phyloP scores from a whole-genome alignment of 805 yeast genomes.

The Wickerhamomyces strasburgensis region DNA sequence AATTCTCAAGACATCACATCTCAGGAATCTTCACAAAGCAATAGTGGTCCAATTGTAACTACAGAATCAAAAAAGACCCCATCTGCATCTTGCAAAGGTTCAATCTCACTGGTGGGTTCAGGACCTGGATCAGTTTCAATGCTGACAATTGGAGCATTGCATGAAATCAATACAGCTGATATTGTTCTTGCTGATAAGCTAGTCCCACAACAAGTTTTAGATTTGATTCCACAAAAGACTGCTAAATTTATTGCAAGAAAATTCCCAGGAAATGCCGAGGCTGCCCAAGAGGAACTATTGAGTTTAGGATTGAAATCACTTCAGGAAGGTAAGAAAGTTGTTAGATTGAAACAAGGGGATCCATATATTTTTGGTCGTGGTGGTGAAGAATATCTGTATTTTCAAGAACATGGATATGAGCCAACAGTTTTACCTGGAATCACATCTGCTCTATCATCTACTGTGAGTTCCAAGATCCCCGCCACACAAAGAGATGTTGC shows the following conservation, averaged over 20 bases:
- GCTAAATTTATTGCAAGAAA: constrained; percentile 83
- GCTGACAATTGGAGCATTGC: constrained; percentile 79
- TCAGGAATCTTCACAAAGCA: too few relatives aligned
- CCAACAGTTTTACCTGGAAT: constrained; percentile 84
- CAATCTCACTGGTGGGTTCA: constrained; percentile 81
- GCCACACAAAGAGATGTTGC: constrained; percentile 90
- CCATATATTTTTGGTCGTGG: constrained; percentile 97
- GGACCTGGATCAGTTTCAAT: constrained; percentile 89
- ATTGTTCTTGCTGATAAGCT: constrained; percentile 83
- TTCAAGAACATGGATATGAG: constrained; percentile 57
- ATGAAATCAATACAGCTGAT: constrained; percentile 78
- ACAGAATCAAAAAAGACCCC: constrained; percentile 21
- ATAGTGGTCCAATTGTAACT: background rate
- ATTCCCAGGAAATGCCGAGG: constrained; percentile 95
- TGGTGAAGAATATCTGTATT: constrained; percentile 81
- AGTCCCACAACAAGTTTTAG: constrained; percentile 84
- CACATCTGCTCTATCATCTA: constrained; percentile 85
- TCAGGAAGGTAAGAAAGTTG: constrained; percentile 66
- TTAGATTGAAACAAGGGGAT: constrained; percentile 92
- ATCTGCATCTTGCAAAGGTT: constrained; percentile 34
- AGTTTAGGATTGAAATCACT: constrained; percentile 66
- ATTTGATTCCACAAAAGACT: constrained; percentile 71
- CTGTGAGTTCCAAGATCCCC: constrained; percentile 76
- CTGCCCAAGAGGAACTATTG: constrained; percentile 82
- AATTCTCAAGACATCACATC: background rate